Base-by-base conservation (phyloP, 345 rosid genomes). In the Camelina laxa region DNA sequence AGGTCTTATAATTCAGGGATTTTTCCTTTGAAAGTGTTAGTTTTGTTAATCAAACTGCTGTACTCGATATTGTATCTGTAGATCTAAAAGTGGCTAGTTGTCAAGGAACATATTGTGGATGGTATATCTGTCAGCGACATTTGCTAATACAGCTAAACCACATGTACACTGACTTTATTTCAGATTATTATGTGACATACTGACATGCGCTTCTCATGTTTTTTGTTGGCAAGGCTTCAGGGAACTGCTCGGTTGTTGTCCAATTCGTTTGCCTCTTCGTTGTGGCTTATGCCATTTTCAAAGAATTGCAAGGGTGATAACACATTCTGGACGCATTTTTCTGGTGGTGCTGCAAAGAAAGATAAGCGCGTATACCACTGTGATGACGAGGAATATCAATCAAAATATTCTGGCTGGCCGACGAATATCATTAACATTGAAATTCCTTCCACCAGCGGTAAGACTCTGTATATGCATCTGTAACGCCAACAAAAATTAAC, bases 321-420 rank as follows among this genome's bases (percentile, higher is more conserved):
- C 82, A 79, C 68, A 51, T 90, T 87, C 65, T 84, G 82, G 87
- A 95, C 84, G 77, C 96, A 90, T 85, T 85, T 90, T 74, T 84
- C 89, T 60, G 86, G 87, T 19, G 76, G 77, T 61, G 84, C 76
- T 53, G 80, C 68, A 67, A 85, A 78, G 81, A 92, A 86, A 72
- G 76, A 45, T 78, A 80, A 81, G 82, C 87, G 80, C 9, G 73
- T 80, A 15, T 90, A 89, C 83, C 88, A 92, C 51, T 94, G 98
- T 79, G 87, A 85, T 67, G 88, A 85, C 42, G 84, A 84, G 69
- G 99, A 95, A 81, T 91, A 80, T 86, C 86, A 44, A 54, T 81
- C 82, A 4, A 90, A 90, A 76, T 92, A 90, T 83, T 92, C 99
- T 80, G 99, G 99, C 55, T 92, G 96, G 93, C 97, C 99, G 15